These are phyloP conservation scores for Cyclotella choctawhatcheeana DNA, from an alignment of 108 stramenopile genomes.

Conservation along the genomic window DNA sequence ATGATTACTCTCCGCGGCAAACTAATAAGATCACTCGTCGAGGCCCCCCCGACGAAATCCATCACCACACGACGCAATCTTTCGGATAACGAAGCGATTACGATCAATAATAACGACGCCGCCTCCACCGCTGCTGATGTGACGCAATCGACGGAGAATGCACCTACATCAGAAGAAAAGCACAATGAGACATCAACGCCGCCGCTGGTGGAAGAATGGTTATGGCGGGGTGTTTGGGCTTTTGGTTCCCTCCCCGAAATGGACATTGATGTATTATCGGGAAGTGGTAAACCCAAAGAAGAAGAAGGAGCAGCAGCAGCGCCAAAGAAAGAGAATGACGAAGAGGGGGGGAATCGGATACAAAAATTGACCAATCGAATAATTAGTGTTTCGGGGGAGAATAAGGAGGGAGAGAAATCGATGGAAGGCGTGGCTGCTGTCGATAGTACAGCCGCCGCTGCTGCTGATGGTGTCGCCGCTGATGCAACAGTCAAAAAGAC, in stretches of 20 bases:
- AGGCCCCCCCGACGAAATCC: conserved; percentile 5
- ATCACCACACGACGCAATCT: conserved; percentile 5
- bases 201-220: conserved; percentile 45
- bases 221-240: conserved; percentile 74
- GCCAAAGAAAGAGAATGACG: conserved; percentile 6
- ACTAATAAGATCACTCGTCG: conserved; percentile 35
- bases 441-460: background rate
- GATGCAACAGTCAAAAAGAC: background rate
- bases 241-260: conserved; percentile 55
- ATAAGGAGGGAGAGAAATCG: too few species aligned
- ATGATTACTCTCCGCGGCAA: conserved; percentile 56
- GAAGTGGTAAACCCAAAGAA: background rate
- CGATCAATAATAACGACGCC: background rate
- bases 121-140: conserved; percentile 2
- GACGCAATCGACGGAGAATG: background rate
- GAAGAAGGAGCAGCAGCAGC: background rate
- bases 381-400: too few species aligned
- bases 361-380: conserved; percentile 3
- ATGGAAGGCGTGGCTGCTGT: too few species aligned
- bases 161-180: background rate
- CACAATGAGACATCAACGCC: background rate
- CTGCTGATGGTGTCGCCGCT: background rate
- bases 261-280: background rate
- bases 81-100: too few species aligned
- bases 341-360: background rate